These are phyloP conservation scores for Davidsoniella eucalypti DNA, from an alignment of 2,329 filamentous ascomycete species.

Conservation along the genomic window DNA sequence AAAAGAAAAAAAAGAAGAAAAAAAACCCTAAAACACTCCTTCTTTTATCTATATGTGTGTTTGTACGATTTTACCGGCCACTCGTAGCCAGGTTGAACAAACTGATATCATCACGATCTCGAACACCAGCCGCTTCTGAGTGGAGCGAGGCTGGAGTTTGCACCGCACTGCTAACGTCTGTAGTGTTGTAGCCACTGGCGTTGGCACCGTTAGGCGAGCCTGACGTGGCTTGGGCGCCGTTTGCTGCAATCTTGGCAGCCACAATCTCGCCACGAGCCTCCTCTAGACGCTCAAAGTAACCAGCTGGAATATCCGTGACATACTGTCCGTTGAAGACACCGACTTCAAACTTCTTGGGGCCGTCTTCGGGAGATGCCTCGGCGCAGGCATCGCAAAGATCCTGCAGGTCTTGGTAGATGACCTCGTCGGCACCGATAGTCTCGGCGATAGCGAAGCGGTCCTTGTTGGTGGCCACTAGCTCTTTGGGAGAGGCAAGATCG, in stretches of 20 bases:
- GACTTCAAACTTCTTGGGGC: slow-evolving; percentile 58
- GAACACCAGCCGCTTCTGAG: slow-evolving; percentile 7
- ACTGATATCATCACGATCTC: slow-evolving; percentile 11
- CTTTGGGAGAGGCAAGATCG: slow-evolving; percentile 27
- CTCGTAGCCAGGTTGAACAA: slow-evolving; percentile 10
- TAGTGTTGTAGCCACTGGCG: slow-evolving; percentile 1
- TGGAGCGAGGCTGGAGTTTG: slow-evolving; percentile 4
- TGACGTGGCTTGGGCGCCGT: slow-evolving; percentile 4
- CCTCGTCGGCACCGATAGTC: slow-evolving; percentile 29
- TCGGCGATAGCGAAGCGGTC: slow-evolving; percentile 26
- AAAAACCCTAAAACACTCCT: no score
- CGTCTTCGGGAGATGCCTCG: slow-evolving; percentile 40
- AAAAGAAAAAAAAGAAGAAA: no score
- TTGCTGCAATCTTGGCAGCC: neutral
- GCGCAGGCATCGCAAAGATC: slow-evolving; percentile 70
- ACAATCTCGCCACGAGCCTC: slow-evolving; percentile 49
- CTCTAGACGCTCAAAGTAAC: slow-evolving; percentile 71
- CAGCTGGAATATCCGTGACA: slow-evolving; percentile 59
- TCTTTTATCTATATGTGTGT: no score
- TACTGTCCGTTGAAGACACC: slow-evolving; percentile 87
- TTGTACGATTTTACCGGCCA: neutral
- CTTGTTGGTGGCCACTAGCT: slow-evolving; percentile 27
- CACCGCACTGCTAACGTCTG: neutral
- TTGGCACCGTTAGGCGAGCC: slow-evolving; percentile 3
- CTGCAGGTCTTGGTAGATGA: slow-evolving; percentile 45